A percentile compares a stretch with the other conserved stretches of the same genome.
Conservation (phyloP, 2,329 filamentous ascomycete genomes). For the Cytospora schulzeri region DNA sequence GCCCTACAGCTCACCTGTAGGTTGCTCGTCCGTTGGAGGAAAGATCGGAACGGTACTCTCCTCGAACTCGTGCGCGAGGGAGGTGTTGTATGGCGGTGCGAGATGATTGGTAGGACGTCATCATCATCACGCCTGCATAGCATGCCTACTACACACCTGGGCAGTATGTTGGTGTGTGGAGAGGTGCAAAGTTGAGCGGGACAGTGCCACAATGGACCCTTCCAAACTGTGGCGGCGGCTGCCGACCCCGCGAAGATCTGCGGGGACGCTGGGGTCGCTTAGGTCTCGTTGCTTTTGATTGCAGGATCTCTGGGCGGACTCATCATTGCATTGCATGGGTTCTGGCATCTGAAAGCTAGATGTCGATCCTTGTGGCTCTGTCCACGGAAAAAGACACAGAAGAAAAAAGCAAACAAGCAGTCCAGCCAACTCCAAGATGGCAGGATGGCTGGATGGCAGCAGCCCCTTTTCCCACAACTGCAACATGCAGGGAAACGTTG, state of each 20-base stretch:
- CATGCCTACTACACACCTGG: too few relatives aligned
- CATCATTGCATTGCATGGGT: not conserved
- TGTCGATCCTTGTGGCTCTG: not conserved
- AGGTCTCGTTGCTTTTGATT: not conserved
- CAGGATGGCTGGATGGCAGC: too few relatives aligned
- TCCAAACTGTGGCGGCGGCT: slow-evolving; percentile 9
- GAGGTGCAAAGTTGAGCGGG: slow-evolving; percentile 12
- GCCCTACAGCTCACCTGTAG: slow-evolving; percentile 19
- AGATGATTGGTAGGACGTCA: slow-evolving; percentile 15
- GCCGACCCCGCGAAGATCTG: slow-evolving; percentile 21
- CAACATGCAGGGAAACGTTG: slow-evolving; percentile 12
- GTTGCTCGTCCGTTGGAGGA: not conserved
- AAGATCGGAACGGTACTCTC: slow-evolving; percentile 17
- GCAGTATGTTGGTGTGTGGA: slow-evolving; percentile 3
- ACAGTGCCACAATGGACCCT: not conserved
- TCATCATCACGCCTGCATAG: slow-evolving; percentile 11
- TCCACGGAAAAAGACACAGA: not conserved
- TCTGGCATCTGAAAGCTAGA: not conserved
- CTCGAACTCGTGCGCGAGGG: not conserved
- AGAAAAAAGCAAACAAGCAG: not conserved
- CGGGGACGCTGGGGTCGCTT: slow-evolving; percentile 16
- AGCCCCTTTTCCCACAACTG: not conserved
- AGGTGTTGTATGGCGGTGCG: slow-evolving; percentile 7
- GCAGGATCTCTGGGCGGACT: not conserved
- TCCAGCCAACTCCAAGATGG: too few relatives aligned